These are phyloP conservation scores for Rhizopogon sp. DNA, from an alignment of 768 basidiomycete species.

Conservation along the genomic window DNA sequence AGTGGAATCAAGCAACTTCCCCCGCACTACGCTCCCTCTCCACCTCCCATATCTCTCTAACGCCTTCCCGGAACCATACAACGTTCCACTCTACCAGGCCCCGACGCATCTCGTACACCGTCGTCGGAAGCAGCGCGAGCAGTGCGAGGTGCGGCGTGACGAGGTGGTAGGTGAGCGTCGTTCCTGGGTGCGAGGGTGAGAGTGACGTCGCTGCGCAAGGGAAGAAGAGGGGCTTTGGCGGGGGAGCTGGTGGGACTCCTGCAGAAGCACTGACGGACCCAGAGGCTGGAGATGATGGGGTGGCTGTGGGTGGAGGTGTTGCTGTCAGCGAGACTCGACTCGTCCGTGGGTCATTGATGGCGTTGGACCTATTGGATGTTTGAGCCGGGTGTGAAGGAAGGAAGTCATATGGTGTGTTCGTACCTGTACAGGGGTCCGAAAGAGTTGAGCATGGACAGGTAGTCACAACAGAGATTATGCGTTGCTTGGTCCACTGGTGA, in stretches of 20 bases:
- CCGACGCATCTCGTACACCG: slow-evolving; percentile 65
- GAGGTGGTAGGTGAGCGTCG: slow-evolving; percentile 81
- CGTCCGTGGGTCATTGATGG: slow-evolving; percentile 7
- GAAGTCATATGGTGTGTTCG: slow-evolving; percentile 2
- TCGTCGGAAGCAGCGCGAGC: slow-evolving; percentile 68
- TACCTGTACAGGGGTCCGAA: slow-evolving; percentile 87
- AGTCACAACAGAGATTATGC: slow-evolving; percentile 88
- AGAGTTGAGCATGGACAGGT: slow-evolving; percentile 79
- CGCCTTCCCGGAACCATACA: slow-evolving; percentile 77
- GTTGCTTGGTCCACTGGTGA: slow-evolving; percentile 88
- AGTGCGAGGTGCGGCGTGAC: slow-evolving; percentile 70
- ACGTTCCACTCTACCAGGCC: slow-evolving; percentile 86
- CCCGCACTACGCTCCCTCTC: slow-evolving; percentile 48
- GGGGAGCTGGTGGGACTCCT: not conserved
- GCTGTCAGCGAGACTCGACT: slow-evolving; percentile 3
- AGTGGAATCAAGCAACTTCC: slow-evolving; percentile 5
- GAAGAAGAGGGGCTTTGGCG: slow-evolving; percentile 50
- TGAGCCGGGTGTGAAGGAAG: slow-evolving; percentile 4
- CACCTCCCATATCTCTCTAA: slow-evolving; percentile 76
- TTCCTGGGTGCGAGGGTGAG: slow-evolving; percentile 52
- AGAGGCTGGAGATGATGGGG: slow-evolving; percentile 2
- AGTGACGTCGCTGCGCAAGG: slow-evolving; percentile 65
- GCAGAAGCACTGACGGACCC: slow-evolving; percentile 4
- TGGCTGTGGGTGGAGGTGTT: slow-evolving; percentile 7
- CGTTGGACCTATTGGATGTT: slow-evolving; percentile 14